Percentiles rank a stretch among this genome's conserved stretches.
phyloP scores from a whole-genome alignment of 768 basidiomycete genomes.

The Lactifluus pinguis region DNA sequence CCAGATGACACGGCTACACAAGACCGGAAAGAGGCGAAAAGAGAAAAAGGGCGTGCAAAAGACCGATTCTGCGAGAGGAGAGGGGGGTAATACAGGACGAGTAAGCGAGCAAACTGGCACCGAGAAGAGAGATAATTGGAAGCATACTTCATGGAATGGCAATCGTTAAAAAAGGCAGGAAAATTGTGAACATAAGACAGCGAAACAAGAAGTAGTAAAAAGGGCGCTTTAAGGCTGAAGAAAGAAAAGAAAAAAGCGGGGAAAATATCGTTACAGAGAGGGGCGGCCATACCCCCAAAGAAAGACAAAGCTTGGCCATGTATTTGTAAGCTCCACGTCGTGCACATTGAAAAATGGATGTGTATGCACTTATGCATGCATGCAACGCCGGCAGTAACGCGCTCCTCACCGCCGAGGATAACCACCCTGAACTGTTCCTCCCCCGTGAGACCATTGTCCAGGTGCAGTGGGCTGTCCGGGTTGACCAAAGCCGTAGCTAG shows the following conservation, averaged over 20 bases:
- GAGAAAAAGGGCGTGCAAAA: constrained; percentile 3
- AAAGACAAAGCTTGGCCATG: not conserved
- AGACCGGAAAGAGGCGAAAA: constrained; percentile 3
- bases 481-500: constrained; percentile 17
- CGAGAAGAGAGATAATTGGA: constrained; percentile 9
- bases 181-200: constrained; percentile 11
- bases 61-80: constrained; percentile 10
- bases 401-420: constrained; percentile 18
- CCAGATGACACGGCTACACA: constrained; percentile 17
- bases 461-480: constrained; percentile 12
- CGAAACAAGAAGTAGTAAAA: constrained; percentile 15
- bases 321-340: constrained; percentile 1
- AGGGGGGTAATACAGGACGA: constrained; percentile 15
- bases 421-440: constrained; percentile 18
- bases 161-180: constrained; percentile 1
- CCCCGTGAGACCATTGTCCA: constrained; percentile 19
- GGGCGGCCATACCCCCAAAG: constrained; percentile 4
- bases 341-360: not conserved
- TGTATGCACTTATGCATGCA: not conserved
- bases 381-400: not conserved
- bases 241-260: constrained; percentile 1
- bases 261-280: constrained; percentile 13
- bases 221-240: not conserved
- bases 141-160: constrained; percentile 14
- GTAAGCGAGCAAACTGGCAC: constrained; percentile 3